phyloP scores from a whole-genome alignment of 495 filamentous ascomycete species.

The Filosporella fistucella region DNA sequence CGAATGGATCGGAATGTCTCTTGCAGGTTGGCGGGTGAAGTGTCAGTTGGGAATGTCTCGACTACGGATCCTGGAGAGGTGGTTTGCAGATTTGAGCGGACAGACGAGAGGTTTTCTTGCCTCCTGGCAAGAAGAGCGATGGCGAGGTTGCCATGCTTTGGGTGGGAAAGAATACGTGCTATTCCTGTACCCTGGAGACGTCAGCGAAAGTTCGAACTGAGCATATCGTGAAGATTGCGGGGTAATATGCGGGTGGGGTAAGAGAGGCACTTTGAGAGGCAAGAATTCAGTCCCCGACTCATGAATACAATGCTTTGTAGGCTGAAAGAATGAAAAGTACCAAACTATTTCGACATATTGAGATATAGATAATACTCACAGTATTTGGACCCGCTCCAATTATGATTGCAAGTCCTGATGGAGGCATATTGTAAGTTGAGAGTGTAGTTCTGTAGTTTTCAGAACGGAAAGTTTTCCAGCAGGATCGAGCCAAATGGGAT shows the following conservation, averaged over 20 bases:
- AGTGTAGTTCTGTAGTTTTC: background rate
- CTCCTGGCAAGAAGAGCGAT: conserved; percentile 42
- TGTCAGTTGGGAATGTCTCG: conserved; percentile 43
- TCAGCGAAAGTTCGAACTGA: background rate
- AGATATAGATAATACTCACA: conserved; percentile 17
- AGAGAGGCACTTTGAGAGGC: background rate
- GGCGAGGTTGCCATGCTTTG: conserved; percentile 41
- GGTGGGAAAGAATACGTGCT: conserved; percentile 40
- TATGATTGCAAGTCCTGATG: conserved; percentile 38
- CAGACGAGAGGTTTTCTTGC: conserved; percentile 31
- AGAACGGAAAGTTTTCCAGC: too few species aligned
- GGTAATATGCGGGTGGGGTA: background rate
- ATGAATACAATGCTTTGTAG: too few species aligned
- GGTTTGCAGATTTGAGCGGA: conserved; percentile 28
- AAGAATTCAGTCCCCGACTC: too few species aligned
- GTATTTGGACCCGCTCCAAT: conserved; percentile 39
- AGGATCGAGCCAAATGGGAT: too few species aligned
- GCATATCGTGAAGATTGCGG: background rate
- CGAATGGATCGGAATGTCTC: conserved; percentile 37
- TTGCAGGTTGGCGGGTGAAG: conserved; percentile 29
- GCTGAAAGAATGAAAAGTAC: too few species aligned
- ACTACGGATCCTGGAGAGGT: conserved; percentile 32
- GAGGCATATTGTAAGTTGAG: conserved; percentile 29
- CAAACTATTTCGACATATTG: too few species aligned
- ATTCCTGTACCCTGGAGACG: conserved; percentile 38